A percentile compares a stretch with the other conserved stretches of the same genome.
phyloP scores from a whole-genome alignment of 768 basidiomycete species.

The Fistulinella prunicolor region DNA sequence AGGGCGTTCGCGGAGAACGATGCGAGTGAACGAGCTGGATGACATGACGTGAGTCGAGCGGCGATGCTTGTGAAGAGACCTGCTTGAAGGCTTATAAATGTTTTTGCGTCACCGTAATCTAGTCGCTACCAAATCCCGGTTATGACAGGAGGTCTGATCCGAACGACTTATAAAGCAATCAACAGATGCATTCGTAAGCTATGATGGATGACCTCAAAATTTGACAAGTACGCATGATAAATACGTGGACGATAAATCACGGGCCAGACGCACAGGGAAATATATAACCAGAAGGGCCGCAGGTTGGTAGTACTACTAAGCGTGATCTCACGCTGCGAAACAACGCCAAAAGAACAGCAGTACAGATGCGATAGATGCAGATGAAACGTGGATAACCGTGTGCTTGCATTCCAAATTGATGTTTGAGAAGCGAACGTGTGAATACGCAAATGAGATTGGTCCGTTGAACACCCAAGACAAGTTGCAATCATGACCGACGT shows the following conservation, averaged over 20 bases:
- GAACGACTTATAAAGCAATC: no score
- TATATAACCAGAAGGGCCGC: no score
- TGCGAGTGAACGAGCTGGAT: constrained; percentile 48
- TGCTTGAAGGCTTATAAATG: no score
- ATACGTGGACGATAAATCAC: no score
- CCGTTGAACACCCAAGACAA: constrained; percentile 19
- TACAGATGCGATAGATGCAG: constrained; percentile 18
- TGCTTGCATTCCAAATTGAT: constrained; percentile 11
- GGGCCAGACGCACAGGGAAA: no score
- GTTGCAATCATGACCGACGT: constrained; percentile 41
- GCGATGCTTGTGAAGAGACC: not conserved
- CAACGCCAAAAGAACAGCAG: constrained; percentile 9
- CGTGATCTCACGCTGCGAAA: not conserved
- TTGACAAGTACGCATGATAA: not conserved
- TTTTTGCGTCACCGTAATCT: no score
- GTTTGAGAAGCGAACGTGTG: constrained; percentile 1
- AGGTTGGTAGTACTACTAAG: constrained; percentile 1
- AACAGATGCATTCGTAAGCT: no score
- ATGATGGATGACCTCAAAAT: no score
- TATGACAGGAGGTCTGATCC: no score
- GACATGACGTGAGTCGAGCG: constrained; percentile 14
- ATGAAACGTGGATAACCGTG: constrained; percentile 2
- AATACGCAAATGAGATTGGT: not conserved
- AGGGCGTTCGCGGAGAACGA: constrained; percentile 79
- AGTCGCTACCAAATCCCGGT: no score